These are phyloP conservation scores for Hemerocallis citrina DNA, from an alignment of 106 monocot species.

Conservation along the genomic window DNA sequence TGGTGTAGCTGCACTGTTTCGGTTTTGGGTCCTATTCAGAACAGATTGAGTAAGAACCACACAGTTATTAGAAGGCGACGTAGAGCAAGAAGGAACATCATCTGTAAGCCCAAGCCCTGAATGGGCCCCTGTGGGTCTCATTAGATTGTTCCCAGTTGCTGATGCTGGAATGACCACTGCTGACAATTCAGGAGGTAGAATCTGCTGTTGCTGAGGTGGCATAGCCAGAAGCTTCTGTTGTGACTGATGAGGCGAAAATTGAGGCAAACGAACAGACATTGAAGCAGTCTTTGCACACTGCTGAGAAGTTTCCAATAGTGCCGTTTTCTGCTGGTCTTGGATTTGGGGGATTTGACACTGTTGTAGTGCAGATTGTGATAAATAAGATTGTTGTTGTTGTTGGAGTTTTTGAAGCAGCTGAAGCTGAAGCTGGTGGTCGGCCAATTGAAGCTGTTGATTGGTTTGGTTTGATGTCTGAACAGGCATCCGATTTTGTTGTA, in stretches of 20 bases:
- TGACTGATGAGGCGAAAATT: constrained; percentile 21
- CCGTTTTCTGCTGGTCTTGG: constrained; percentile 54
- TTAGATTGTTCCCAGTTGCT: constrained; percentile 19
- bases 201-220: constrained; percentile 28
- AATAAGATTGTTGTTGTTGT: constrained; percentile 43
- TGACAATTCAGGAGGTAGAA: constrained; percentile 25
- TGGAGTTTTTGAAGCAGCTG: constrained; percentile 66
- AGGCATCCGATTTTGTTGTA: constrained; percentile 35
- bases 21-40: constrained; percentile 22
- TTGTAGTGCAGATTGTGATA: constrained; percentile 35
- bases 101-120: constrained; percentile 38
- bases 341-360: constrained; percentile 32
- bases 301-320: constrained; percentile 31
- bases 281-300: constrained; percentile 23
- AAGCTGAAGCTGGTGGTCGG: constrained; percentile 62
- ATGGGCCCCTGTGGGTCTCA: constrained; percentile 30
- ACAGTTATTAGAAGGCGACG: constrained; percentile 62
- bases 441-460: constrained; percentile 39
- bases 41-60: constrained; percentile 33
- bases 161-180: constrained; percentile 16
- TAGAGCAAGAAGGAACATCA: constrained; percentile 65
- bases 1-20: constrained; percentile 4
- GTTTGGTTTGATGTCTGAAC: constrained; percentile 25
- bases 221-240: constrained; percentile 33
- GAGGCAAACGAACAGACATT: constrained; percentile 7